Conservation (phyloP, 352 stramenopile species). For the Phytophthora fragariae region DNA sequence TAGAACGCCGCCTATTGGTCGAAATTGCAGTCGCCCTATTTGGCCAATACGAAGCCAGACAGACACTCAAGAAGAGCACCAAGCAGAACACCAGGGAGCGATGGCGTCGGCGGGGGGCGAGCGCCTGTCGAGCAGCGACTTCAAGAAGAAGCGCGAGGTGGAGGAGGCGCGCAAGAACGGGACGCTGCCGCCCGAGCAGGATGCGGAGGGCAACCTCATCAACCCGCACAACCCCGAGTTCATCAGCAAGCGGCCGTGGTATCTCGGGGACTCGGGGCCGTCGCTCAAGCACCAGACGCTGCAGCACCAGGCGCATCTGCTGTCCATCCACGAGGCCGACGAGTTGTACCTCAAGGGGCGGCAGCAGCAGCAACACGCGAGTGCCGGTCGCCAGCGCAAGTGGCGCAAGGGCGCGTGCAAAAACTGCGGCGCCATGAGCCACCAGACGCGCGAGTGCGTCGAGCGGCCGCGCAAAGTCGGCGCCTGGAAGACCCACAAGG, state of each 20-base stretch:
- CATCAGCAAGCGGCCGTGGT: conserved; percentile 99
- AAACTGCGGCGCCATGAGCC: conserved; percentile 94
- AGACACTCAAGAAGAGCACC: neutral
- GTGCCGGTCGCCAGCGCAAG: conserved; percentile 48
- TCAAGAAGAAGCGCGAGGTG: conserved; percentile 91
- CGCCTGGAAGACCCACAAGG: conserved; percentile 93
- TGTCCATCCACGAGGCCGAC: conserved; percentile 92
- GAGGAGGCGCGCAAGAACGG: conserved; percentile 92
- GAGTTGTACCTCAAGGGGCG: conserved; percentile 72
- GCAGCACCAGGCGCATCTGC: conserved; percentile 91
- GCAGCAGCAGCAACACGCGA: conserved; percentile 14
- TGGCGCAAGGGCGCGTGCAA: conserved; percentile 94
- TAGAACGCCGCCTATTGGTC: neutral
- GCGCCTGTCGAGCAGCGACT: conserved; percentile 79
- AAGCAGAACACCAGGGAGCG: neutral
- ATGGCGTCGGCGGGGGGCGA: conserved; percentile 76
- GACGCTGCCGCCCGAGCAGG: conserved; percentile 87
- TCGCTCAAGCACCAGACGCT: conserved; percentile 96
- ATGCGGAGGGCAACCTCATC: conserved; percentile 96
- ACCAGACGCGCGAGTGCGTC: conserved; percentile 94
- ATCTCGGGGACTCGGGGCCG: conserved; percentile 94
- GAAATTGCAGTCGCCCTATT: neutral
- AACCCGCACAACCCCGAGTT: conserved; percentile 99
- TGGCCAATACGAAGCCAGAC: neutral
- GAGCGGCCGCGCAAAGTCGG: conserved; percentile 92